Evolutionary conservation across 495 filamentous ascomycete genomes (phyloP), one percentile per base, ranked within the genome.

Genomic region (Mycothermus thermophilus): DNA sequence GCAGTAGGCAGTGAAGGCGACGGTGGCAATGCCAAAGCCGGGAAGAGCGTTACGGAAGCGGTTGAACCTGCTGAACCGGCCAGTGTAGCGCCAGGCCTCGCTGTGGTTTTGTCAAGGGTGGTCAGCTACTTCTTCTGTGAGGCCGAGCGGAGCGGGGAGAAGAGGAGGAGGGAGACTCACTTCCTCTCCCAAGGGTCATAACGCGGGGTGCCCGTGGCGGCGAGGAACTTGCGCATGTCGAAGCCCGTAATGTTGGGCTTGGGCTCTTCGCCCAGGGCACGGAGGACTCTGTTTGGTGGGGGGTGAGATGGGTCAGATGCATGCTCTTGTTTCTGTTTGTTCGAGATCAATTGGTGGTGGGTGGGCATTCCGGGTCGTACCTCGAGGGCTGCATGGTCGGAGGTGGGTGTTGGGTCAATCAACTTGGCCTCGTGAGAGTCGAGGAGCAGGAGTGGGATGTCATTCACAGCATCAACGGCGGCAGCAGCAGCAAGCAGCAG

Each of bases 51-150:
- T 64, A 59, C 73, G 81, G 67, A 94, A 93, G 15, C 90, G 82
- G 64, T 92, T 88, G 57, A 60, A 80, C 34, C 88, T 73, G 37
- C 75, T 77, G 70, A 95, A 96, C 27, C 75, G 79, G 44, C 87
- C 92, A 30, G 30, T 74, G 65, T 92, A 95, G 48, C 90, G 76
- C 90, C 90, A 97, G 54, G 80, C 66, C 61, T 97, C 90, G 42
- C 90, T 97, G 56, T 42, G 5, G 19, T 24, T 0, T 18, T 3
- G 11, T 9, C 5, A 24, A 32, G 26, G 22, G 34, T 24, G 23
- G 32, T 30, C 20, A 23, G 35, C 40, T 40, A 14, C 46, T 40
- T 13, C 22, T 34, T 15, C 10, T 28, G n/a, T 3, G 3, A 2
- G 30, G 7, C 12, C 17, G 14, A 2, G n/a, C 14, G 0, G 17